A percentile compares a stretch with the other conserved stretches of the same genome.
These are phyloP conservation scores for Helminthosporium solani DNA, from an alignment of 2,329 filamentous ascomycete species.

Conservation along the genomic window DNA sequence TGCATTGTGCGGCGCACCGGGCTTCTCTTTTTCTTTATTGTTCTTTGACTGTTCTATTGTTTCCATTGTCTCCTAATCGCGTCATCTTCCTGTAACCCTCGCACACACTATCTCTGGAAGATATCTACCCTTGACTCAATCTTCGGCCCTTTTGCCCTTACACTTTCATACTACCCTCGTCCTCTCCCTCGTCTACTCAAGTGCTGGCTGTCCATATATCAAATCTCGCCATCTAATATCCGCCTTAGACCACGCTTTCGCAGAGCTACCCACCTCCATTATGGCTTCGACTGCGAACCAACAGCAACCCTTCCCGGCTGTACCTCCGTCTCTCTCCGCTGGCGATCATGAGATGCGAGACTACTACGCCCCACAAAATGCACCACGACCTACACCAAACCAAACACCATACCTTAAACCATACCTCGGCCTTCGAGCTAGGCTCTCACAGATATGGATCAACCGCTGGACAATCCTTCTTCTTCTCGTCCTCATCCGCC, in stretches of 20 bases:
- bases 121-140: constrained; percentile 24
- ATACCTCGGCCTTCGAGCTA: constrained; percentile 85
- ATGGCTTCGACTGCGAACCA: constrained; percentile 55
- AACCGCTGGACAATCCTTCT: constrained; percentile 95
- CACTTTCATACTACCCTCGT: not conserved
- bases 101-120: constrained; percentile 33
- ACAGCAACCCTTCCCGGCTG: constrained; percentile 56
- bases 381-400: constrained; percentile 58
- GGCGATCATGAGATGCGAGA: constrained; percentile 63
- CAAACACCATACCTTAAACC: constrained; percentile 76
- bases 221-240: constrained; percentile 32
- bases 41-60: constrained; percentile 30
- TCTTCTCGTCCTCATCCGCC: constrained; percentile 77
- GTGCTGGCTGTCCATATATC: constrained; percentile 11
- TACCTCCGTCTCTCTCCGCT: constrained; percentile 61
- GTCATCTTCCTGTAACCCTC: constrained; percentile 18
- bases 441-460: constrained; percentile 94
- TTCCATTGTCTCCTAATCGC: constrained; percentile 17
- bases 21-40: constrained; percentile 21
- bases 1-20: constrained; percentile 40
- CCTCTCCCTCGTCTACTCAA: constrained; percentile 3
- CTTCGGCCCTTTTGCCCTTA: constrained; percentile 9
- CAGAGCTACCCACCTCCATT: constrained; percentile 25
- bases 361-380: constrained; percentile 58
- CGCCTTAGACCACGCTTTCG: constrained; percentile 32